A percentile compares a stretch with the other conserved stretches of the same genome.
Conservation (phyloP, 2,329 filamentous ascomycete species). For the Tolypocladium sp. region DNA sequence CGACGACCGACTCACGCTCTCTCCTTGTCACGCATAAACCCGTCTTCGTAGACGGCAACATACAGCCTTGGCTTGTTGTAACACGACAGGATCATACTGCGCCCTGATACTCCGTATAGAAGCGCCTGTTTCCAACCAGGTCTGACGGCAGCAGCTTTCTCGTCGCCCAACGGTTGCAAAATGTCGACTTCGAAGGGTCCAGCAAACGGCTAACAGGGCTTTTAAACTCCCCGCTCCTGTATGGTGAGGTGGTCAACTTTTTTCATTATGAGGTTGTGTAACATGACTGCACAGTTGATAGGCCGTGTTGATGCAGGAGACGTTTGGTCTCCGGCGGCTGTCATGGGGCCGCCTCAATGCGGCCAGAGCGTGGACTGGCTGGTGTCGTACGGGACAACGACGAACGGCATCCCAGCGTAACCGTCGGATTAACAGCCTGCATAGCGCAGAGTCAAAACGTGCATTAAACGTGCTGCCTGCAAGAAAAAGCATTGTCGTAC, state of each 20-base stretch:
- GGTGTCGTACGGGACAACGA: neutral
- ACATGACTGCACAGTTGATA: neutral
- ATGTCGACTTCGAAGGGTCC: neutral
- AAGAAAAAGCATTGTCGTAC: neutral
- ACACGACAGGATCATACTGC: neutral
- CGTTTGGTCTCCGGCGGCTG: no score
- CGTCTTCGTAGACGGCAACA: neutral
- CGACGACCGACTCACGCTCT: neutral
- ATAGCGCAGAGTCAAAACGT: no score
- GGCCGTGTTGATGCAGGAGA: neutral
- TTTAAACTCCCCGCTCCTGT: neutral
- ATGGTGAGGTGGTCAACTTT: neutral
- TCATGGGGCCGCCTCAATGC: neutral
- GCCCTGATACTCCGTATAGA: neutral
- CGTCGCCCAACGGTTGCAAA: neutral
- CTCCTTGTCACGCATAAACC: neutral
- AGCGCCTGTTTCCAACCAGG: neutral
- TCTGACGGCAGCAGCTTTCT: neutral
- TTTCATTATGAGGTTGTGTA: neutral
- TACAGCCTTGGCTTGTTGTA: neutral
- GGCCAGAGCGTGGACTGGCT: neutral
- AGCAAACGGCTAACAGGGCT: neutral
- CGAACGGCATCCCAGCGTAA: neutral
- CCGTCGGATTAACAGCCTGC: no score
- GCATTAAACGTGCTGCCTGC: no score